Percentiles rank a stretch among this genome's conserved stretches.
phyloP scores from a whole-genome alignment of 495 filamentous ascomycete species.

The Neurospora sp. region DNA sequence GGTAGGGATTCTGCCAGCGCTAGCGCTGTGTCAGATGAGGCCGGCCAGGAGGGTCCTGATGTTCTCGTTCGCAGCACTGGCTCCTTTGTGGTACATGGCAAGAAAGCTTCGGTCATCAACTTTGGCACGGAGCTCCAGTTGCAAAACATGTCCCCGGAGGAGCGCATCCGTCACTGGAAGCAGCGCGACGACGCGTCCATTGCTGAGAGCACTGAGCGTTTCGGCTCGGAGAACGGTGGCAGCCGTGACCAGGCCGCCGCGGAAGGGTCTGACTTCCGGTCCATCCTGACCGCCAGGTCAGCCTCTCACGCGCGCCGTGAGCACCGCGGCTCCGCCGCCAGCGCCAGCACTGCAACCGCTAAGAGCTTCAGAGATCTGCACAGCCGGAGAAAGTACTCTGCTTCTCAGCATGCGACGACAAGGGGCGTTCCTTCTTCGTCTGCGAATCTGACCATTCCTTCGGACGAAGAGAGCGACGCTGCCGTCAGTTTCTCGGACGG shows the following conservation, averaged over 20 bases:
- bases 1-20: constrained; percentile 64
- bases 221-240: constrained; percentile 2
- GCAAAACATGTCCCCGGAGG: constrained; percentile 70
- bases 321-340: constrained; percentile 43
- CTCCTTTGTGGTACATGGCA: constrained; percentile 92
- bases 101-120: constrained; percentile 92
- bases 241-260: constrained; percentile 3
- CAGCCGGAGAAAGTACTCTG: constrained; percentile 32
- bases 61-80: constrained; percentile 66
- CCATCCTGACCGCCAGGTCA: constrained; percentile 18
- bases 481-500: constrained; percentile 47
- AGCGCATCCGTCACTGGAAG: constrained; percentile 48
- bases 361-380: constrained; percentile 45
- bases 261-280: constrained; percentile 20
- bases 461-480: constrained; percentile 47
- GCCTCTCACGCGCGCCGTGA: constrained; percentile 21
- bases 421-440: constrained; percentile 11
- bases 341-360: constrained; percentile 46
- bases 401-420: constrained; percentile 24
- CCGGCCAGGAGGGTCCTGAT: constrained; percentile 44
- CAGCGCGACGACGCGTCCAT: constrained; percentile 23
- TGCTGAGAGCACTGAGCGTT: neutral
- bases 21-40: constrained; percentile 51
- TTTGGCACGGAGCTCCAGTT: constrained; percentile 89
- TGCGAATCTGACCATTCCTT: constrained; percentile 28